Evolutionary conservation across 225 moss, liverwort and hornwort genomes (phyloP), one percentile per base, ranked within the genome.

Genomic region (Rhytidiadelphus loreus): DNA sequence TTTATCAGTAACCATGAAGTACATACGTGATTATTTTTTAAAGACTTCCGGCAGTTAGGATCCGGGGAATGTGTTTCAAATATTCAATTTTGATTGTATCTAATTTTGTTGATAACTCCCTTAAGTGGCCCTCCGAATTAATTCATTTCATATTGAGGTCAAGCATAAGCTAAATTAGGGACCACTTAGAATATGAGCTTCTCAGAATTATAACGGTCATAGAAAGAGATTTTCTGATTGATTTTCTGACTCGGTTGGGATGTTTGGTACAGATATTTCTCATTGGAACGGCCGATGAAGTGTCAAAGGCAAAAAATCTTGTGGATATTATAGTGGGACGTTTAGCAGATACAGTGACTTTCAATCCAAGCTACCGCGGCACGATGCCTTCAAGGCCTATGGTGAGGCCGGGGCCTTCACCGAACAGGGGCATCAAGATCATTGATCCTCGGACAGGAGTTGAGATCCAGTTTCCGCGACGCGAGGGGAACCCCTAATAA

Each of bases 231-330:
- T 80, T 58, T 85, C n/a, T 80, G 41, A 84, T 69, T 50, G 80
- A 28, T 79, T 81, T 41, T 50, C 79, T 62, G 81, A 48, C 39
- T 83, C 86, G 64, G 65, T 83, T 93, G 35, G 50, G 35, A 53
- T 58, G 41, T 87, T 89, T 71, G 57, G 18, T 88, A 68, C 94
- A 97, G 96, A 95, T 98, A 60, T 98, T 98, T 90, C 96, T 98
- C 16, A 96, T 98, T 83, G 98, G 98, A 89, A 92, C 88, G 22
- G 84, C 95, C 72, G 95, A 93, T 74, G 96, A 98, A 95, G 98
- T 98, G 90, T 89, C 84, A 30, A 96, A 95, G 90, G 95, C 98
- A 73, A 96, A 96, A 91, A 96, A 93, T 66, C 95, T 96, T 48
- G 83, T 98, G 78, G 82, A 88, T 74, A 41, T 48, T 39, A 74